phyloP scores from a whole-genome alignment of 2,329 filamentous ascomycete species.

The Beauveria australis region DNA sequence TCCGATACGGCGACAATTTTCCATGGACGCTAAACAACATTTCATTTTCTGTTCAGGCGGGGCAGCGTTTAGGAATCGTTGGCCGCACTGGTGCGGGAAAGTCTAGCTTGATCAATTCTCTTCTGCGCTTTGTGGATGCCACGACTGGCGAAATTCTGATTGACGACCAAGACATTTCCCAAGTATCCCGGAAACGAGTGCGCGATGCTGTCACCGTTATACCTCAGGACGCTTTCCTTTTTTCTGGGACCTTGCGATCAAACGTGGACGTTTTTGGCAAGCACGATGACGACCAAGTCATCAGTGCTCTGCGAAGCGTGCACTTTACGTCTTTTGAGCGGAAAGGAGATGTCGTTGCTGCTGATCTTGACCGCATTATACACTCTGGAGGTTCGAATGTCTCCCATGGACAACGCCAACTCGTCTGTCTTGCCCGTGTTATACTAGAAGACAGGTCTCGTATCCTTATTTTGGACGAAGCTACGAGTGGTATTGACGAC shows the following conservation, averaged over 20 bases:
- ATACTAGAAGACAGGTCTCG: constrained; percentile 20
- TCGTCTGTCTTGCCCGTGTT: constrained; percentile 58
- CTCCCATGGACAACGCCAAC: constrained; percentile 61
- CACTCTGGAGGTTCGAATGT: constrained; percentile 60
- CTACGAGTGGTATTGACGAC: constrained; percentile 64
- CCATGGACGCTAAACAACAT: constrained; percentile 44
- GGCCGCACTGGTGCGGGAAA: constrained; percentile 11
- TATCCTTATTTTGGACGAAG: constrained; percentile 45
- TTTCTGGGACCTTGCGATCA: constrained; percentile 61
- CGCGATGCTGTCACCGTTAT: not conserved
- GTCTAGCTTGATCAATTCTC: constrained; percentile 7
- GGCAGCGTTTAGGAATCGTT: constrained; percentile 2
- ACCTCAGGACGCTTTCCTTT: constrained; percentile 60
- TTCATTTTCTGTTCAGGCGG: not conserved
- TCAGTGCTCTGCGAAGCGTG: constrained; percentile 55
- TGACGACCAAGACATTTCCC: constrained; percentile 4
- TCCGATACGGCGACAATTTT: constrained; percentile 19
- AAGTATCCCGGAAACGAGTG: not conserved
- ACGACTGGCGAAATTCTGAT: not conserved
- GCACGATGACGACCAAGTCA: constrained; percentile 54
- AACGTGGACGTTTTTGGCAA: constrained; percentile 66
- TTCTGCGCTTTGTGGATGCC: constrained; percentile 8
- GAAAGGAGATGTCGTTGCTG: constrained; percentile 25
- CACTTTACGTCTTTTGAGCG: constrained; percentile 25
- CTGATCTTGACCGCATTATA: constrained; percentile 43